phyloP scores from a whole-genome alignment of 108 stramenopile genomes.

The Heterococcus sp. region DNA sequence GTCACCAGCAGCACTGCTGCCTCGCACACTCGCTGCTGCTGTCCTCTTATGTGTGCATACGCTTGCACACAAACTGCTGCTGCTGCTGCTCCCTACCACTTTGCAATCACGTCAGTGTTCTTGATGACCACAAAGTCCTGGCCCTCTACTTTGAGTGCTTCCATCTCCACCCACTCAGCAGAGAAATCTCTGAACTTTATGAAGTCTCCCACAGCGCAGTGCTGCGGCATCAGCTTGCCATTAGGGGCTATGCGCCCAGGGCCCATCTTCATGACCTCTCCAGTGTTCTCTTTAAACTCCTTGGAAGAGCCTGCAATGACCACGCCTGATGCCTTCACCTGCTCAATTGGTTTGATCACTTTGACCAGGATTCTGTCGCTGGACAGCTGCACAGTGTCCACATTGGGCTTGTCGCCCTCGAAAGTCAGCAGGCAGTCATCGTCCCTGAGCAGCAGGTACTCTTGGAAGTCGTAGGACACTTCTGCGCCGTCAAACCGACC shows the following conservation, averaged over 20 bases:
- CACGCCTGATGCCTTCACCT: conserved; percentile 69
- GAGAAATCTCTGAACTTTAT: conserved; percentile 36
- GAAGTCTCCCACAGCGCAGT: conserved; percentile 23
- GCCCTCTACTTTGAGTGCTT: conserved; percentile 17
- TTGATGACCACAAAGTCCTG: conserved; percentile 33
- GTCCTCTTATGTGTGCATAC: not conserved
- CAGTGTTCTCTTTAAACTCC: conserved; percentile 72
- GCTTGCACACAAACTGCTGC: no score
- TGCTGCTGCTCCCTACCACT: no score
- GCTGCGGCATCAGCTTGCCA: conserved; percentile 23
- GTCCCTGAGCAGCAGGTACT: conserved; percentile 84
- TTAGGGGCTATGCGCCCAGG: conserved; percentile 79
- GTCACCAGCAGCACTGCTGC: no score
- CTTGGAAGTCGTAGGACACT: conserved; percentile 81
- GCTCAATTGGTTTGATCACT: conserved; percentile 61
- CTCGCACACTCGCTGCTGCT: not conserved
- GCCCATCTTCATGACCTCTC: conserved; percentile 84
- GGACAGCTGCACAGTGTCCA: conserved; percentile 73
- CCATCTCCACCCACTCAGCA: conserved; percentile 16
- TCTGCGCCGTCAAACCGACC: conserved; percentile 85
- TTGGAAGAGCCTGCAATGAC: conserved; percentile 74
- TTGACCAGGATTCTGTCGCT: conserved; percentile 84
- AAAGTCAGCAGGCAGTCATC: conserved; percentile 84
- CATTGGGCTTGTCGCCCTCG: conserved; percentile 66
- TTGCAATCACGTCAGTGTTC: conserved; percentile 34